A percentile compares a stretch with the other conserved stretches of the same genome.
These are phyloP conservation scores for Kuraishia hungarica DNA, from an alignment of 805 yeast species.

Conservation along the genomic window DNA sequence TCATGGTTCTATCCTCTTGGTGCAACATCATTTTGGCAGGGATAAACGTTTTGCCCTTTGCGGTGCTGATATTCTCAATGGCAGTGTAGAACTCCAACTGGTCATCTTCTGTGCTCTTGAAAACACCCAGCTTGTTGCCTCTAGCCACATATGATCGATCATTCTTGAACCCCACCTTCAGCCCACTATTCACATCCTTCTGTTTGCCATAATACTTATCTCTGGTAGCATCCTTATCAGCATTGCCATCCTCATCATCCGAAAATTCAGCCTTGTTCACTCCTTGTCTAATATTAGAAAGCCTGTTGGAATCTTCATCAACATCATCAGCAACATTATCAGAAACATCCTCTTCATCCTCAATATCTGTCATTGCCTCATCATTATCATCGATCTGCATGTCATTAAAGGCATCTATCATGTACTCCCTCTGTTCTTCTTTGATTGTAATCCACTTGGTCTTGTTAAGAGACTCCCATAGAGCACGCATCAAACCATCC, in stretches of 20 bases:
- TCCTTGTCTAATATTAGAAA: constrained; percentile 4
- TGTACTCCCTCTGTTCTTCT: constrained; percentile 42
- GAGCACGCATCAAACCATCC: constrained; percentile 34
- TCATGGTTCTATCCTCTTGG: constrained; percentile 59
- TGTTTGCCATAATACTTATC: constrained; percentile 13
- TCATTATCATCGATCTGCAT: constrained; percentile 31
- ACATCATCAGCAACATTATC: constrained; percentile 24
- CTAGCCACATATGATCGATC: constrained; percentile 74
- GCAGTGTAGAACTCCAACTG: constrained; percentile 58
- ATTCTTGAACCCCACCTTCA: constrained; percentile 63
- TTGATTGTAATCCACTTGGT: constrained; percentile 35
- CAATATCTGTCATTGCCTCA: constrained; percentile 23
- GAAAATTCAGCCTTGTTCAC: constrained; percentile 12
- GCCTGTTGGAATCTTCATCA: constrained; percentile 15
- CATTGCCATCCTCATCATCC: constrained; percentile 30
- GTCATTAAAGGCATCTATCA: constrained; percentile 43
- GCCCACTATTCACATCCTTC: constrained; percentile 38
- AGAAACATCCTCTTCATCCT: constrained; percentile 22
- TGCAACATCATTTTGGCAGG: constrained; percentile 73
- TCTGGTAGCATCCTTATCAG: constrained; percentile 22
- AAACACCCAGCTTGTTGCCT: constrained; percentile 75
- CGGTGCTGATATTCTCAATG: constrained; percentile 47
- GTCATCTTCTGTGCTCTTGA: constrained; percentile 47
- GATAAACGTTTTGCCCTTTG: constrained; percentile 34
- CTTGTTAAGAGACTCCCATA: constrained; percentile 56